Conservation (phyloP, 2,329 filamentous ascomycete genomes). For the Zasmidium citrigriseum region DNA sequence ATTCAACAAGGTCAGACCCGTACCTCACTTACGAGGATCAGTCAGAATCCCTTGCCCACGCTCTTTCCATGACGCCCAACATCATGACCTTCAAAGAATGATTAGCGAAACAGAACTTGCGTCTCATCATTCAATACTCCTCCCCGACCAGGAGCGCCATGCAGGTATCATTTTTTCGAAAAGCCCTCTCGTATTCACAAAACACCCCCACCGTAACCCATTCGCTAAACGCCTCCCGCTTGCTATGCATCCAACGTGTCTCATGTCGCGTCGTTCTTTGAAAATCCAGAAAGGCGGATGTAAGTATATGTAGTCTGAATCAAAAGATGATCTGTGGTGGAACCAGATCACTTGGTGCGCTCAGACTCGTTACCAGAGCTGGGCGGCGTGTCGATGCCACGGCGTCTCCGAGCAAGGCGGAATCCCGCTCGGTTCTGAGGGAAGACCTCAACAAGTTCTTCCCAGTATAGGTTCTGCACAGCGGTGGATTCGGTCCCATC, state of each 20-base stretch:
- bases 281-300: constrained; percentile 1
- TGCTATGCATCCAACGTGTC: constrained; percentile 26
- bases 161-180: neutral
- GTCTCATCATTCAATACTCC: neutral
- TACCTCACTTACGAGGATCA: too few relatives aligned
- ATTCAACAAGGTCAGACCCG: too few relatives aligned
- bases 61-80: too few relatives aligned
- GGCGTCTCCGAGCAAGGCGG: constrained; percentile 31
- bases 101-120: too few relatives aligned
- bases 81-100: too few relatives aligned
- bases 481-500: constrained; percentile 13
- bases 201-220: neutral
- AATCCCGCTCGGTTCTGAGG: constrained; percentile 40
- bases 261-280: constrained; percentile 4
- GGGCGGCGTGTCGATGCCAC: constrained; percentile 34
- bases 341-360: constrained; percentile 10
- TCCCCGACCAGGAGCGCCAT: neutral
- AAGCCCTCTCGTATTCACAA: neutral
- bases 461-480: constrained; percentile 31
- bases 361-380: constrained; percentile 27
- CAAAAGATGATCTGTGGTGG: neutral
- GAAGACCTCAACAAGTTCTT: constrained; percentile 41
- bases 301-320: neutral
- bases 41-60: too few relatives aligned
- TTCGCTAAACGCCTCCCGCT: constrained; percentile 25